Base-by-base conservation (phyloP, 2,329 filamentous ascomycete genomes). In the Aspergillus spinulosporus region DNA sequence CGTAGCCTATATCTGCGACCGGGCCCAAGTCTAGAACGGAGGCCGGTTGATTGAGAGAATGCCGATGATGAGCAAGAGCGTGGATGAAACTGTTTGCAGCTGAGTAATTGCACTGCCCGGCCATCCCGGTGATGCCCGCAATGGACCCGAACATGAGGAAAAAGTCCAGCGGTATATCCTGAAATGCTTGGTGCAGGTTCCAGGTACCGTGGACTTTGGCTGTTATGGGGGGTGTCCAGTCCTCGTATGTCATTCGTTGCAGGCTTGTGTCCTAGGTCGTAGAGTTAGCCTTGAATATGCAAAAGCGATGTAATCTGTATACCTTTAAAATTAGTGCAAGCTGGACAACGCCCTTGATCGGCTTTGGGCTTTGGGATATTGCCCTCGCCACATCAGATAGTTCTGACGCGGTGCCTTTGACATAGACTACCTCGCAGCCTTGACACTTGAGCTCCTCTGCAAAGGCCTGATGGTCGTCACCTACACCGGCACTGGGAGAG, bases 131-230 rank as follows among this genome's bases (percentile, higher is more conserved):
- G 1, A 72, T 60, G 5, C 72, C 70, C 5, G 65, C 63, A 0
- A 71, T 53, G 0, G 75, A 78, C 1, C 70, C 73, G 9, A 77
- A 60, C n/a, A 75, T 60, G 11, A 78, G 56, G 61, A 78, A 78
- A 62, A 79, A 79, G 54, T 78, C 76, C 2, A 79, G 64, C 1
- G 62, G 28, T 2, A 29, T 60, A 8, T 28, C 11, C 0, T 63
- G 49, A 1, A 67, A 52, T 3, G 55, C 55, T 1, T 52, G 9
- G 46, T 74, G 69, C 3, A 70, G 62, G 37, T 68, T 71, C 68
- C 67, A 72, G 52, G 67, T 59, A 4, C 60, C 61, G 2, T 56
- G 4, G 2, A 69, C 63, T 57, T 78, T 79, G 5, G 73, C 66
- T n/a, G 61, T 54, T 1, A 72, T 53, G 1, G 66, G 66, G 0